Conservation (phyloP, 2,329 filamentous ascomycete genomes). For the Aspergillus bombycis region DNA sequence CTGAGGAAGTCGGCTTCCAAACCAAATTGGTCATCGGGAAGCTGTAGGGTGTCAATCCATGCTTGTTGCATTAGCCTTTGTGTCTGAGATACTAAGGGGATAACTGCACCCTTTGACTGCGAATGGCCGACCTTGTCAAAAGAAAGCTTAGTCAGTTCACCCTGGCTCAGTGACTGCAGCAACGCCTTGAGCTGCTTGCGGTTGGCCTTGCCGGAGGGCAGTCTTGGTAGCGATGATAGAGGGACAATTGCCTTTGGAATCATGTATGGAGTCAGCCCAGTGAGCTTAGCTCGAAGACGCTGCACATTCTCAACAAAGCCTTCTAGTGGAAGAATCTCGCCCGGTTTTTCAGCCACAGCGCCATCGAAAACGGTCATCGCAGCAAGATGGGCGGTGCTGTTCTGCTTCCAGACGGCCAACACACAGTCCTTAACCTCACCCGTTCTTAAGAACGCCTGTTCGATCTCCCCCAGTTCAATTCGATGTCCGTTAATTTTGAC, state of each 20-base stretch:
- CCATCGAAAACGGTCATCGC: not conserved
- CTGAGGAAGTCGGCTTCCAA: not conserved
- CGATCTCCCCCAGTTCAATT: conserved; percentile 10
- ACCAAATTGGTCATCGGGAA: not conserved
- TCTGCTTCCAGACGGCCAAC: not conserved
- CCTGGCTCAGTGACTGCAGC: conserved; percentile 2
- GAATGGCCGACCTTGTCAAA: not conserved
- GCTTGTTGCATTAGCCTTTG: not conserved
- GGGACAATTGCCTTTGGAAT: not conserved
- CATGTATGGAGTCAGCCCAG: not conserved
- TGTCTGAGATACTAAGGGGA: not conserved
- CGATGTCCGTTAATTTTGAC: conserved; percentile 65
- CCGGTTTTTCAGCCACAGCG: not conserved
- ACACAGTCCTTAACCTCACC: not conserved
- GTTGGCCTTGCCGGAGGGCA: conserved; percentile 8
- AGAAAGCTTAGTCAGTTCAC: conserved; percentile 1
- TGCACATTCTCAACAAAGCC: not conserved
- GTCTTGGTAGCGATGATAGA: conserved; percentile 11
- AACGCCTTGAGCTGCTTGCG: conserved; percentile 6
- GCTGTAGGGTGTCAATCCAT: not conserved
- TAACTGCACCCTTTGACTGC: not conserved
- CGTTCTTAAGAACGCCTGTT: not conserved
- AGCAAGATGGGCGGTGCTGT: not conserved
- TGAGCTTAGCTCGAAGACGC: not conserved
- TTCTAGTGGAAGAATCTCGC: not conserved